These are phyloP conservation scores for Paramecium sexaurelia DNA, from an alignment of 73 alveolate species.

Conservation along the genomic window DNA sequence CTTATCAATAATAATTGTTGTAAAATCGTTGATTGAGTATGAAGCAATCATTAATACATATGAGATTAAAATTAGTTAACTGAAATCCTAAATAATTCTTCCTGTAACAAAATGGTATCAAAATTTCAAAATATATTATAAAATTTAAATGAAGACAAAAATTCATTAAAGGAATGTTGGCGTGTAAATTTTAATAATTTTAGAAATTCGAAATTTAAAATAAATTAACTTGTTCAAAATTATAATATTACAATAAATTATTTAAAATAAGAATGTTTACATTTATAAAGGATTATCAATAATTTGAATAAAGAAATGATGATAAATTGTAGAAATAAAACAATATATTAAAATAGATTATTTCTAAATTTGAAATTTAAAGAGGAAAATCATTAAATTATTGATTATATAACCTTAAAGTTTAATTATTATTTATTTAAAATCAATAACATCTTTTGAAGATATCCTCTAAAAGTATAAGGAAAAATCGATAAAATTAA, in stretches of 20 bases:
- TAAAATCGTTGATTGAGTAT: not conserved
- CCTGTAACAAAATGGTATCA: not conserved
- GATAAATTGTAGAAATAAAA: not conserved
- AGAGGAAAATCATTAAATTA: conserved; percentile 7
- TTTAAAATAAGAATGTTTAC: not conserved
- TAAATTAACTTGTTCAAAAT: not conserved
- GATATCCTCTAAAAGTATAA: too few relatives aligned
- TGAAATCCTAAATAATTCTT: not conserved
- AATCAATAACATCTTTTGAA: too few relatives aligned
- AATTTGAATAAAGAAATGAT: not conserved
- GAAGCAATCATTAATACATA: not conserved
- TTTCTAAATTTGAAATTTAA: not conserved
- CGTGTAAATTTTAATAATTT: not conserved
- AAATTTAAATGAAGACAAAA: not conserved
- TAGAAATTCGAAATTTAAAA: not conserved
- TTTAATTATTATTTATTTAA: too few relatives aligned
- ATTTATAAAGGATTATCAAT: not conserved
- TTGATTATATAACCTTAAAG: not conserved
- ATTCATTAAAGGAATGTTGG: not conserved
- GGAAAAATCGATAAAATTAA: too few relatives aligned
- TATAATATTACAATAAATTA: not conserved
- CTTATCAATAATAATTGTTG: not conserved
- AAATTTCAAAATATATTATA: not conserved
- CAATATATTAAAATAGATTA: not conserved
- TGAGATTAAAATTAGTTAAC: not conserved